Percentiles rank a stretch among this genome's conserved stretches.
phyloP scores from a whole-genome alignment of 768 basidiomycete species.

The Hericium alpestre region DNA sequence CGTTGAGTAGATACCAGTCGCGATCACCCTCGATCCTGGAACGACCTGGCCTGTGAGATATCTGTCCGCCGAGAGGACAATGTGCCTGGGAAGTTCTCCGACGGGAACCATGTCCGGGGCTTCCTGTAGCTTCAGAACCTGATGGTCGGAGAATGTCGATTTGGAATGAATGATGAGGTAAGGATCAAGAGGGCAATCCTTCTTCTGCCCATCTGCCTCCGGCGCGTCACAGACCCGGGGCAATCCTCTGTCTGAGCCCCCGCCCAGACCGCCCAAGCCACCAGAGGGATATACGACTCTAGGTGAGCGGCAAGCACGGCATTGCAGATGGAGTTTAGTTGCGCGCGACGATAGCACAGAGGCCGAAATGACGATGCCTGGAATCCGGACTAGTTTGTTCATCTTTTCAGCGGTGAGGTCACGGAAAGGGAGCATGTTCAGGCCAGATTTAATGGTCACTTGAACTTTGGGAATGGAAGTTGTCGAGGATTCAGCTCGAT shows the following conservation, averaged over 20 bases:
- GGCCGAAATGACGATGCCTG: conserved; percentile 96
- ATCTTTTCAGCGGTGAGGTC: conserved; percentile 90
- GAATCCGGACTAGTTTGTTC: conserved; percentile 91
- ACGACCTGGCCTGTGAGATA: conserved; percentile 88
- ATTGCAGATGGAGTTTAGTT: conserved; percentile 85
- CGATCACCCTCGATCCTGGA: conserved; percentile 90
- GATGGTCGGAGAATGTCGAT: conserved; percentile 91
- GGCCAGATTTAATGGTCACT: conserved; percentile 77
- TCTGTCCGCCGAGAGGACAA: conserved; percentile 85
- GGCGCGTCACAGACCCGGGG: conserved; percentile 84
- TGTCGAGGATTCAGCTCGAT: conserved; percentile 33
- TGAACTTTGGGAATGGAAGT: conserved; percentile 64
- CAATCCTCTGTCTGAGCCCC: conserved; percentile 73
- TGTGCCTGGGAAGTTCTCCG: conserved; percentile 92
- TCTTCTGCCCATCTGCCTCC: conserved; percentile 71
- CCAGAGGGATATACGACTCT: conserved; percentile 69
- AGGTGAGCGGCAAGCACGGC: conserved; percentile 76
- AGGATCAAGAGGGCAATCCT: conserved; percentile 92
- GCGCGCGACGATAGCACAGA: conserved; percentile 90
- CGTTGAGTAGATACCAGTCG: conserved; percentile 94
- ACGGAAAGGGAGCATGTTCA: conserved; percentile 89
- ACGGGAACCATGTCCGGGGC: conserved; percentile 99
- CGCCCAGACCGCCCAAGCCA: conserved; percentile 79
- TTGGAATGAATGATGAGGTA: conserved; percentile 93
- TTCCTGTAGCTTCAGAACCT: conserved; percentile 93